These are phyloP conservation scores for Mesembryanthemum crystallinum DNA, from an alignment of 148 eudicot genomes.

Conservation along the genomic window DNA sequence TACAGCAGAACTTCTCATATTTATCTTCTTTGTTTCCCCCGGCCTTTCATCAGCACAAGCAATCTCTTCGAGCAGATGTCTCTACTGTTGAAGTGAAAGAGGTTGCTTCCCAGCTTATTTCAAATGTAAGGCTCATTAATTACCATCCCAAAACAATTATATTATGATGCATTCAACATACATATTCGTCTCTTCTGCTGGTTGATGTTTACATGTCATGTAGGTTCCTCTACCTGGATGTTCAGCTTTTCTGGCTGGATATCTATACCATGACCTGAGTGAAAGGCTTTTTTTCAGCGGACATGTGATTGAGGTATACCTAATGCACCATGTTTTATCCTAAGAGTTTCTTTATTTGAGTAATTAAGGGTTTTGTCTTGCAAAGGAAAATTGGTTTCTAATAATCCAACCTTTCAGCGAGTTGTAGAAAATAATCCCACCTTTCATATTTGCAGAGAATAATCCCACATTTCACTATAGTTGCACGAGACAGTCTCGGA, in stretches of 20 bases:
- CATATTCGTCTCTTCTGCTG: neutral
- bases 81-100: constrained; percentile 54
- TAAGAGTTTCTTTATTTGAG: neutral
- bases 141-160: neutral
- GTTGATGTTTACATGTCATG: constrained; percentile 22
- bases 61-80: constrained; percentile 32
- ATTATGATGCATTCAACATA: neutral
- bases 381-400: neutral
- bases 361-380: neutral
- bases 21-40: constrained; percentile 37
- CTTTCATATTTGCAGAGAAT: no score
- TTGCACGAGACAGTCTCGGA: no score
- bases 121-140: constrained; percentile 44
- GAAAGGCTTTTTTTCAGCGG: constrained; percentile 58
- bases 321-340: neutral
- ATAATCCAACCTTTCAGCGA: no score
- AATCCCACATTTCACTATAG: no score
- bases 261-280: constrained; percentile 69
- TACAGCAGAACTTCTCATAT: constrained; percentile 54
- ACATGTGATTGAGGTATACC: constrained; percentile 60
- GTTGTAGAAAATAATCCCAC: no score
- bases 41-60: constrained; percentile 25
- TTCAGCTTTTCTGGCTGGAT: constrained; percentile 62
- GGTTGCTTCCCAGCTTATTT: constrained; percentile 49
- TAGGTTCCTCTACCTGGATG: constrained; percentile 53